A percentile compares a stretch with the other conserved stretches of the same genome.
Evolutionary conservation across 2,329 filamentous ascomycete genomes (phyloP).

Genomic region (Pseudocercospora vitis): DNA sequence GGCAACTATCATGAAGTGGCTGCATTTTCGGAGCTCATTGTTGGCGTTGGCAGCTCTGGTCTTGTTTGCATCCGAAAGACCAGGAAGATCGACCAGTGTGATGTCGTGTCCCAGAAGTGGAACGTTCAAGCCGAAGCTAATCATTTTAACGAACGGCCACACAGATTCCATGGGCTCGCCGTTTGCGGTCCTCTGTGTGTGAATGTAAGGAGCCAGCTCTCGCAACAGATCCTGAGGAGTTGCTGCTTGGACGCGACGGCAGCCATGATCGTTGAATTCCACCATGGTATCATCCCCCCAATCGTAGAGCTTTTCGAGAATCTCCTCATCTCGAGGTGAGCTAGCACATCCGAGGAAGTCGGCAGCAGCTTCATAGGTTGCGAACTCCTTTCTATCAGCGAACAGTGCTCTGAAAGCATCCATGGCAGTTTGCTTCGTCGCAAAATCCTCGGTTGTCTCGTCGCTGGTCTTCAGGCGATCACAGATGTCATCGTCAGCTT

Average conservation of each 20-base stretch:
- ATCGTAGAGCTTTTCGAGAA: not conserved
- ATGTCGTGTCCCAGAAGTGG: conserved; percentile 22
- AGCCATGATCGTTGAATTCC: not conserved
- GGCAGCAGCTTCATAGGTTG: not conserved
- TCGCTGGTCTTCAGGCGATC: conserved; percentile 1
- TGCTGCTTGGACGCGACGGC: conserved; percentile 9
- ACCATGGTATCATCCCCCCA: not conserved
- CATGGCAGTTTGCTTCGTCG: conserved; percentile 5
- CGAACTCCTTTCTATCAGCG: conserved; percentile 11
- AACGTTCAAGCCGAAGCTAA: conserved; percentile 24
- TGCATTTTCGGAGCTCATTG: conserved; percentile 14
- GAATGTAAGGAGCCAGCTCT: conserved; percentile 17
- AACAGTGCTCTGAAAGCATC: conserved; percentile 21
- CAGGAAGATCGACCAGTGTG: conserved; percentile 26
- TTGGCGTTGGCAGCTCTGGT: conserved; percentile 18
- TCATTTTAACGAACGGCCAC: conserved; percentile 26
- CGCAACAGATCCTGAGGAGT: conserved; percentile 19
- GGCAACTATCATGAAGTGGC: conserved; percentile 21
- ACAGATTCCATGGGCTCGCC: conserved; percentile 3
- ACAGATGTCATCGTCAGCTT: conserved; percentile 4
- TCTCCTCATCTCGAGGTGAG: not conserved
- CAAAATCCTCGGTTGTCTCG: conserved; percentile 3
- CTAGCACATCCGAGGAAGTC: not conserved
- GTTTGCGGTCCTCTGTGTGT: conserved; percentile 7
- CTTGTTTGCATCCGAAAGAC: conserved; percentile 23